These are phyloP conservation scores for Colletotrichum paranaense DNA, from an alignment of 2,329 filamentous ascomycete genomes.

Conservation along the genomic window DNA sequence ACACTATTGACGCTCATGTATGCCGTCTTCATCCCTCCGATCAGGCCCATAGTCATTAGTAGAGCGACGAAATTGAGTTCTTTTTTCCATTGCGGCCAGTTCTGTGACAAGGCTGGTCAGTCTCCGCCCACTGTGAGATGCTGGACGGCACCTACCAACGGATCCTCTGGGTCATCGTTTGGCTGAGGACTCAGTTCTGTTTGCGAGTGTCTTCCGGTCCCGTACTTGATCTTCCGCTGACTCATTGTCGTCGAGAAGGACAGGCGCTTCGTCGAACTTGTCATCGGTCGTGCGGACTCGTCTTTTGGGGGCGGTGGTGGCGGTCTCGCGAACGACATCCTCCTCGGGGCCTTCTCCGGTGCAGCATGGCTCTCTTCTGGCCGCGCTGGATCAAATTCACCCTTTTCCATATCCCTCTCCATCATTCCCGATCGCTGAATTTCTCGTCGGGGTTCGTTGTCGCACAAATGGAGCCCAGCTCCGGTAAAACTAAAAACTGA, in stretches of 20 bases:
- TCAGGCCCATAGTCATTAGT: conserved; percentile 57
- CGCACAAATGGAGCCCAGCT: conserved; percentile 22
- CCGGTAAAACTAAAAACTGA: conserved; percentile 11
- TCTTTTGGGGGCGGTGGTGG: conserved; percentile 24
- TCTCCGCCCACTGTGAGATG: background rate
- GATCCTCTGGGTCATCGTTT: conserved; percentile 64
- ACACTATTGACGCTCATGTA: conserved; percentile 60
- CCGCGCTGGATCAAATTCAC: background rate
- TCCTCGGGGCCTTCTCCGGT: conserved; percentile 4
- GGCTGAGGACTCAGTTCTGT: conserved; percentile 66
- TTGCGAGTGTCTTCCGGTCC: conserved; percentile 52
- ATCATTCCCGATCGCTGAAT: background rate
- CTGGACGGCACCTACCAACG: conserved; percentile 54
- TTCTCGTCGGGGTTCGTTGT: background rate
- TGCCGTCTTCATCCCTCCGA: conserved; percentile 65
- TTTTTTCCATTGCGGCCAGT: conserved; percentile 67
- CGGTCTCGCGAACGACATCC: conserved; percentile 14
- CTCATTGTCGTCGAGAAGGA: conserved; percentile 48
- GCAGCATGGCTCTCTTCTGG: conserved; percentile 12
- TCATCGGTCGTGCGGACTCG: conserved; percentile 39
- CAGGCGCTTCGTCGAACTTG: conserved; percentile 48
- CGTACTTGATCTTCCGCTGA: conserved; percentile 58
- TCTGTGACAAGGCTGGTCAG: conserved; percentile 47
- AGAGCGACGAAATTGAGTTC: conserved; percentile 61
- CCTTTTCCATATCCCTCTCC: conserved; percentile 29